These are phyloP conservation scores for Tephrocybe sp. DNA, from an alignment of 768 basidiomycete genomes.

Conservation along the genomic window DNA sequence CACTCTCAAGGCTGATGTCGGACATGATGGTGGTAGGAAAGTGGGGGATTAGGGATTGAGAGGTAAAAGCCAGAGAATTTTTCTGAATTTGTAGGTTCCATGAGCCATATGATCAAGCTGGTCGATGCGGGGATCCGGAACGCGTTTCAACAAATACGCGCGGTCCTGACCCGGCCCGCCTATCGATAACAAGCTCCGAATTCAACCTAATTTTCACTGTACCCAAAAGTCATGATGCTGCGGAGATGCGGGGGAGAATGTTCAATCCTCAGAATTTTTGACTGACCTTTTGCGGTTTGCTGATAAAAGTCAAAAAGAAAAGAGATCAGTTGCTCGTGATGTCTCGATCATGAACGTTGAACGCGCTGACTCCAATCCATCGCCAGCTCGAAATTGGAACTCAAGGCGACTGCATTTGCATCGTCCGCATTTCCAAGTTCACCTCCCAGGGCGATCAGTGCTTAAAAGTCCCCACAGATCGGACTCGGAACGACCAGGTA, in stretches of 20 bases:
- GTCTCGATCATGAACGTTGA: too few species aligned
- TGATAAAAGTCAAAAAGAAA: too few species aligned
- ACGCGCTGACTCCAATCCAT: too few species aligned
- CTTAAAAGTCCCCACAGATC: neutral
- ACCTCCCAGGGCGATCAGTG: neutral
- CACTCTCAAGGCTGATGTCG: conserved; percentile 26
- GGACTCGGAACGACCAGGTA: neutral
- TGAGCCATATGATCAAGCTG: conserved; percentile 6
- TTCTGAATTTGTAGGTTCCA: neutral
- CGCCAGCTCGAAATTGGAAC: too few species aligned
- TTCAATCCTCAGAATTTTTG: neutral
- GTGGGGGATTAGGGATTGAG: neutral
- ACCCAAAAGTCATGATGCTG: too few species aligned
- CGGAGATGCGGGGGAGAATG: neutral
- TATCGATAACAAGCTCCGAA: too few species aligned
- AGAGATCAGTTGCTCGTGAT: too few species aligned
- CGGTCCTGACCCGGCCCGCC: conserved; percentile 8
- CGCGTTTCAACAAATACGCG: neutral
- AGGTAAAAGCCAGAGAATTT: neutral
- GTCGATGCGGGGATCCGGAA: neutral
- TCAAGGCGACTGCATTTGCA: too few species aligned
- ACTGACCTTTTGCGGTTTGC: too few species aligned
- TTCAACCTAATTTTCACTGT: too few species aligned
- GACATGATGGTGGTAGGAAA: conserved; percentile 16
- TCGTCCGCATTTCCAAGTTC: too few species aligned